Evolutionary conservation across 768 basidiomycete genomes (phyloP), one percentile per base, ranked within the genome.

Genomic region (Amanita thiersii): DNA sequence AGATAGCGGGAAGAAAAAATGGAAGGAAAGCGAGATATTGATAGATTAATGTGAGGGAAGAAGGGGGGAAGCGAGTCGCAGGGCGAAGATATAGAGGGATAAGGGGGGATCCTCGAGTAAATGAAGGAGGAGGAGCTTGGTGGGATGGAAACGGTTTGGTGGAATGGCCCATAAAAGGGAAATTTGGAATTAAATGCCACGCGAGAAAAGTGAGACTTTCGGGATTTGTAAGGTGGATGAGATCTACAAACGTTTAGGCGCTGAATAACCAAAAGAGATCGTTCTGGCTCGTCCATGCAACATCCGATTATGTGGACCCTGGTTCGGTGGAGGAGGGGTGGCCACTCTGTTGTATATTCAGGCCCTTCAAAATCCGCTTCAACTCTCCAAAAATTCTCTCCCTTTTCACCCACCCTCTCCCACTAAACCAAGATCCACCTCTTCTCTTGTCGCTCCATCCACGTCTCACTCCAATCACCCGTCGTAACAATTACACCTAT

Each of bases 161-260:
- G n/a, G n/a, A 28, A 23, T 7, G 15, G 3, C 14, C 26, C 39
- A 8, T 18, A 39, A 15, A 5, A 17, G 39, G 39, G 2, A 19
- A 40, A 40, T 40, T 40, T 40, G 29, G 29, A 40, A 40, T 32
- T 28, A 28, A 33, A 21, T 2, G 37, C 37, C 37, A 37, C 37
- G 37, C 37, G 37, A 37, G 37, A n/a, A n/a, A n/a, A 28, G 39
- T 17, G 39, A 40, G 40, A 28, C 38, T 17, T 29, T 5, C 30
- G 39, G 30, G 39, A 40, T 32, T 39, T 39, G 38, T 39, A 30
- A 30, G 15, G 21, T 26, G 7, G 26, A 28, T 40, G 18, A 32
- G 40, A 40, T 40, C 40, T 40, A 25, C 39, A 41, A 46, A 31
- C 40, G 39, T 47, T 54, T 53, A 53, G 50, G 48, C 48, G 48